Evolutionary conservation across 2,329 filamentous ascomycete species (phyloP).

Genomic region (Fonsecaea erecta): DNA sequence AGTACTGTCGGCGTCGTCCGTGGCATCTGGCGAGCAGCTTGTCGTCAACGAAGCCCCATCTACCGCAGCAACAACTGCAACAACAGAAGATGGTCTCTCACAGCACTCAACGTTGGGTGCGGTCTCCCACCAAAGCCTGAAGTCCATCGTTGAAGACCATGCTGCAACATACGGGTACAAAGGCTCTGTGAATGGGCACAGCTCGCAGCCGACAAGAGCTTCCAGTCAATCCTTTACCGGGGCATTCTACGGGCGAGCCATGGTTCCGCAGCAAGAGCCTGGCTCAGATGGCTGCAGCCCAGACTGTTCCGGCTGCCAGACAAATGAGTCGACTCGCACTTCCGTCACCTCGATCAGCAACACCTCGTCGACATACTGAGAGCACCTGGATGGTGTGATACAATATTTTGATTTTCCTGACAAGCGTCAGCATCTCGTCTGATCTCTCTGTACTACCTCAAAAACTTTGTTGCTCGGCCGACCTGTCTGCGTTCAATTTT

Average conservation of each 20-base stretch:
- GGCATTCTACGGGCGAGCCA: conserved; percentile 24
- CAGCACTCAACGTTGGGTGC: conserved; percentile 6
- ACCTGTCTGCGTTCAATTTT: not conserved
- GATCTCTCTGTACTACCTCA: conserved; percentile 3
- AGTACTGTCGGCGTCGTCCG: conserved; percentile 19
- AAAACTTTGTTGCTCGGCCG: not conserved
- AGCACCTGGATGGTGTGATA: not conserved
- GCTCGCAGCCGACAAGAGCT: conserved; percentile 21
- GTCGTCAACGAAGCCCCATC: conserved; percentile 14
- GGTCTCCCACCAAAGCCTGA: conserved; percentile 20
- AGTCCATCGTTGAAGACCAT: conserved; percentile 16
- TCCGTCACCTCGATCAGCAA: conserved; percentile 29
- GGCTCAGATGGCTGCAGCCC: conserved; percentile 28
- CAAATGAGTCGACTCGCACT: conserved; percentile 25
- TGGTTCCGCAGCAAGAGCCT: conserved; percentile 23
- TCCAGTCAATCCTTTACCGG: conserved; percentile 22
- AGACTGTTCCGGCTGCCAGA: conserved; percentile 27
- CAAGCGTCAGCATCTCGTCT: not conserved
- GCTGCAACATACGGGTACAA: conserved; percentile 24
- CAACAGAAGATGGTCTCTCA: conserved; percentile 6
- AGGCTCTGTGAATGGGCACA: conserved; percentile 18
- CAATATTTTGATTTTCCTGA: not conserved
- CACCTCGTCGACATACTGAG: conserved; percentile 25
- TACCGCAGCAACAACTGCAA: not conserved
- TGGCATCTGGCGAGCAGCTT: conserved; percentile 12